phyloP scores from a whole-genome alignment of 2,329 filamentous ascomycete genomes.

The Capronia coronata region DNA sequence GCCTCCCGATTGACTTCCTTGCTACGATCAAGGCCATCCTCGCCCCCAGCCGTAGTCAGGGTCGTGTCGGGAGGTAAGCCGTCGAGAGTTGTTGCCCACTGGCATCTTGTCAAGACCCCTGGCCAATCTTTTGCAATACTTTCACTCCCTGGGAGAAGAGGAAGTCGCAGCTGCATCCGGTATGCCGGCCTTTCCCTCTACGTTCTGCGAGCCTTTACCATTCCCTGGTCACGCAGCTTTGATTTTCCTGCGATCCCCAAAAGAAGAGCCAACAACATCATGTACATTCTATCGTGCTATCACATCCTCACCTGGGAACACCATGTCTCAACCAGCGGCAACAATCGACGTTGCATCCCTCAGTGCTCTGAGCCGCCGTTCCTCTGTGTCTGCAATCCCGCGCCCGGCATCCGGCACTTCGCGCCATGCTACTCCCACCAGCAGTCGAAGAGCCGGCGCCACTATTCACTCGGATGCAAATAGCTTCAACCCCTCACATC shows the following conservation, averaged over 20 bases:
- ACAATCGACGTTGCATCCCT: conserved; percentile 6
- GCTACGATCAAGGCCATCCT: too few relatives aligned
- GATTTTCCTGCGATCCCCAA: conserved; percentile 4
- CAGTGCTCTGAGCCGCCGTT: conserved; percentile 14
- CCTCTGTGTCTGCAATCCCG: conserved; percentile 17
- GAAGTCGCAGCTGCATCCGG: background rate
- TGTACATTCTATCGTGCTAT: conserved; percentile 2
- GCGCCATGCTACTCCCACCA: conserved; percentile 11
- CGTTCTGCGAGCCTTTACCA: conserved; percentile 1
- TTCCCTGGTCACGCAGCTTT: conserved; percentile 3
- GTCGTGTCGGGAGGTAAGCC: too few relatives aligned
- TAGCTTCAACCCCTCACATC: background rate
- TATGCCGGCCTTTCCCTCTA: conserved; percentile 1
- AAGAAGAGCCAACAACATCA: background rate
- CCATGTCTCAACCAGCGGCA: background rate
- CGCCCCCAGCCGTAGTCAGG: too few relatives aligned
- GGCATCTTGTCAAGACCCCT: too few relatives aligned
- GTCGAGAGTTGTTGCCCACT: too few relatives aligned
- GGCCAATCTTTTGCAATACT: too few relatives aligned
- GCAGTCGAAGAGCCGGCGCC: background rate
- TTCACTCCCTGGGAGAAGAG: background rate
- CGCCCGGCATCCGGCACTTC: conserved; percentile 16
- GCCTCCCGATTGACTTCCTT: too few relatives aligned
- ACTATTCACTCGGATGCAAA: background rate
- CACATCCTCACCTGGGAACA: background rate